Evolutionary conservation across 148 eudicot genomes (phyloP), one percentile per base, ranked within the genome.

Genomic region (Linanthus parryae): DNA sequence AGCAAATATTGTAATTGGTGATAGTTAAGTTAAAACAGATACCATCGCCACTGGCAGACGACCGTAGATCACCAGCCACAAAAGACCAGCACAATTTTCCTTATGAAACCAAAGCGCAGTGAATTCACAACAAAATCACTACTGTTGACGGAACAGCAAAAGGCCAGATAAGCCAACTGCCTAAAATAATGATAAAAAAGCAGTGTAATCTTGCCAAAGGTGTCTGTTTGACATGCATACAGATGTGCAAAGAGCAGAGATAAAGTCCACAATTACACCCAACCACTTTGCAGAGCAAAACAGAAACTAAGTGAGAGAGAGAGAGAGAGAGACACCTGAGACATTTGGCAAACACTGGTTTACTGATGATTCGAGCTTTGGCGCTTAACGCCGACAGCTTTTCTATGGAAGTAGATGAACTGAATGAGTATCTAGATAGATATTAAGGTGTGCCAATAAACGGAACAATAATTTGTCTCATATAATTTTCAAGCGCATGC

Each of bases 361-460:
- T 33, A 66, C 3, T 34, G 17, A 33, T 44, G 4, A 29, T 57
- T 70, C 12, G 69, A 45, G 31, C 46, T 51, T 58, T 30, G 62
- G 31, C 48, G 28, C 62, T 57, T 72, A 46, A 15, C 49, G 12
- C 54, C 66, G 4, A 40, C 61, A 62, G 36, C 51, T 38, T 51
- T 41, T 15, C 34, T 58, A 52, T 60, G 73, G 56, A 58, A 84
- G 58, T 80, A 77, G 40, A 70, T 22, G 51, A 80, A 84, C 58
- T 84, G 92, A 42, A 70, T 39, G 25, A 84, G 39, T 67, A 84
- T 84, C 92, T 84, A 58, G 24, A 15, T n/a, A 48, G 18, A 22
- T 12, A 52, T 70, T 70, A 76, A 79, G 81, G 76, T 57, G 25
- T 33, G 62, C 18, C 28, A 60, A 62, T 47, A 17, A 8, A 26